Conservation (phyloP, 768 basidiomycete species). For the Cubamyces lactineus region DNA sequence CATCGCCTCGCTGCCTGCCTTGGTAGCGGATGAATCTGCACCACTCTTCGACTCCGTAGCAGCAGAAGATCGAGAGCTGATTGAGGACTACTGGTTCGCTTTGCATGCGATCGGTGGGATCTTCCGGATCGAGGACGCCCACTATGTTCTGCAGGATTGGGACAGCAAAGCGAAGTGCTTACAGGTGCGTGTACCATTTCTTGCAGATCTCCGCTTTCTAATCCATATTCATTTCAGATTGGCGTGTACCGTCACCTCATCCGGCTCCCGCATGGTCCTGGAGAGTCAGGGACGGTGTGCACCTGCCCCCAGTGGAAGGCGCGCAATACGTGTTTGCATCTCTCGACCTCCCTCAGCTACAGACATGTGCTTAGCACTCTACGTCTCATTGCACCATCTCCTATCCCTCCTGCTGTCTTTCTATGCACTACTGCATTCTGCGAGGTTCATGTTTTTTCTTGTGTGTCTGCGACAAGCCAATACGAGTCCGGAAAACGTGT, state of each 20-base stretch:
- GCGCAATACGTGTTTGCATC: background rate
- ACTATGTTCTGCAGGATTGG: conserved; percentile 14
- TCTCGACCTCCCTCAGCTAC: background rate
- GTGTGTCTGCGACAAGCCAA: background rate
- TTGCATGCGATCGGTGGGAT: background rate
- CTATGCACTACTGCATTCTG: background rate
- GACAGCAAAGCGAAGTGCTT: background rate
- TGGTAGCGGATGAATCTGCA: background rate
- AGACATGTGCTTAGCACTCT: background rate
- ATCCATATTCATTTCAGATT: background rate
- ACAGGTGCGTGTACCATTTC: background rate
- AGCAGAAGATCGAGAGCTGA: background rate
- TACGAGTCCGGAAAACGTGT: conserved; percentile 13
- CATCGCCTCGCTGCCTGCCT: background rate
- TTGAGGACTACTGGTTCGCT: conserved; percentile 15
- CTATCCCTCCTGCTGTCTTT: conserved; percentile 4
- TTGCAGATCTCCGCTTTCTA: background rate
- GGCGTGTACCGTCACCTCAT: background rate
- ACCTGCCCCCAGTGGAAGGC: conserved; percentile 7
- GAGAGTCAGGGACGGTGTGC: background rate
- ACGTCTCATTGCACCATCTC: background rate
- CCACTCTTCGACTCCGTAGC: background rate
- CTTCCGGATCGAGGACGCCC: conserved; percentile 1
- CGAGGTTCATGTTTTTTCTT: conserved; percentile 7
- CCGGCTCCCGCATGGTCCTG: background rate